These are phyloP conservation scores for Juglanconis juglandina DNA, from an alignment of 2,329 filamentous ascomycete species.

Conservation along the genomic window DNA sequence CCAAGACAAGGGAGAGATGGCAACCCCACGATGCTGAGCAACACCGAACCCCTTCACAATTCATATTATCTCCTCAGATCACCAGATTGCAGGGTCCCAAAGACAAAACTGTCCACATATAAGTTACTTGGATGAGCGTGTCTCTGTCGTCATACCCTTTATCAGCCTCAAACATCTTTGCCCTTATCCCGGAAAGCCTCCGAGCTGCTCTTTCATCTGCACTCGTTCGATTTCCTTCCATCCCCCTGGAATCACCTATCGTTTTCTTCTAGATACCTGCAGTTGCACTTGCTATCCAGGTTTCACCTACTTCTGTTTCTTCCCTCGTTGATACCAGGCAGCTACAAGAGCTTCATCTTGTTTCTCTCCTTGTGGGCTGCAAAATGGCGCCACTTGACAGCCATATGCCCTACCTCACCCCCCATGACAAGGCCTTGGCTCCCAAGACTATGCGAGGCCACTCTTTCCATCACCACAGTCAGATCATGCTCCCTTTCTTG, in stretches of 20 bases:
- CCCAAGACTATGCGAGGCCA: constrained; percentile 11
- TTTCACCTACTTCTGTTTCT: not conserved
- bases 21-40: not conserved
- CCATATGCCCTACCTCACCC: constrained; percentile 7
- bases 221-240: not conserved
- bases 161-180: not conserved
- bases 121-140: not conserved
- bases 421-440: constrained; percentile 14
- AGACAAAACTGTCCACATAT: not conserved
- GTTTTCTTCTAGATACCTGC: no score
- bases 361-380: not conserved
- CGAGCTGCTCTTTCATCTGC: not conserved
- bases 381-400: constrained; percentile 12
- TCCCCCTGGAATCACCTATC: not conserved
- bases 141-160: not conserved
- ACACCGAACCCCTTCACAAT: not conserved
- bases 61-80: not conserved
- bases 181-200: not conserved
- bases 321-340: not conserved
- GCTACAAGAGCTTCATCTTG: not conserved
- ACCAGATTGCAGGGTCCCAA: not conserved
- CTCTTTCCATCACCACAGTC: constrained; percentile 15
- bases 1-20: not conserved
- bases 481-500: not conserved
- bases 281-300: not conserved